Evolutionary conservation across 441 rosid genomes (phyloP), one percentile per base, ranked within the genome.

Genomic region (Eutrema salsugineum): DNA sequence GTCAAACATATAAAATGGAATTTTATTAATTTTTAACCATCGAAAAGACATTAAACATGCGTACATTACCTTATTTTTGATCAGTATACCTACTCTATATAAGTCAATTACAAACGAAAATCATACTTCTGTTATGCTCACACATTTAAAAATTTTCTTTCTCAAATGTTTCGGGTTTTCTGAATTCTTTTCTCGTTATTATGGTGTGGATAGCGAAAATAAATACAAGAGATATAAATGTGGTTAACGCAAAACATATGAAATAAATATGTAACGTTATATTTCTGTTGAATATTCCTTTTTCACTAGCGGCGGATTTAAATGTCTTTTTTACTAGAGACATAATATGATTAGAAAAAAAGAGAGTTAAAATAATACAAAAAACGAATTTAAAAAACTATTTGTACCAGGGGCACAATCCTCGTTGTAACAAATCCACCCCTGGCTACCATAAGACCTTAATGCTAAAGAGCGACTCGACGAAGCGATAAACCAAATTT

Each of bases 1-100:
- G 73, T 74, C 78, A 74, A 67, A 67, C 17, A 48, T 32, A 56
- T 4, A 5, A 38, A 46, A n/a, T 28, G 2, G 58, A 72, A 10
- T 42, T 72, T 54, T 63, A 28, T 7, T 8, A 19, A 19, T 36
- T 3, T 33, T 24, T 22, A 27, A 17, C 27, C 50, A 59, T 28
- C 0, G 14, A 7, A 59, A 46, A 35, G 19, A 4, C 43, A 19
- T 40, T 15, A 58, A 20, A 49, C 38, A 66, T 73, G 72, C 50
- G 6, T 63, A n/a, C 32, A 65, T 17, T 15, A 16, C 14, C 59
- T 55, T 24, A 72, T 12, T 53, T 43, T 53, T 72, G 30, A 17
- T 62, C 12, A 30, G 1, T 40, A 1, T 20, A 40, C 35, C 59
- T 17, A 71, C 44, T 10, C 11, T 47, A 59, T 39, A 15, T 3